A percentile compares a stretch with the other conserved stretches of the same genome.
These are phyloP conservation scores for Candida maris DNA, from an alignment of 805 yeast genomes.

Conservation along the genomic window DNA sequence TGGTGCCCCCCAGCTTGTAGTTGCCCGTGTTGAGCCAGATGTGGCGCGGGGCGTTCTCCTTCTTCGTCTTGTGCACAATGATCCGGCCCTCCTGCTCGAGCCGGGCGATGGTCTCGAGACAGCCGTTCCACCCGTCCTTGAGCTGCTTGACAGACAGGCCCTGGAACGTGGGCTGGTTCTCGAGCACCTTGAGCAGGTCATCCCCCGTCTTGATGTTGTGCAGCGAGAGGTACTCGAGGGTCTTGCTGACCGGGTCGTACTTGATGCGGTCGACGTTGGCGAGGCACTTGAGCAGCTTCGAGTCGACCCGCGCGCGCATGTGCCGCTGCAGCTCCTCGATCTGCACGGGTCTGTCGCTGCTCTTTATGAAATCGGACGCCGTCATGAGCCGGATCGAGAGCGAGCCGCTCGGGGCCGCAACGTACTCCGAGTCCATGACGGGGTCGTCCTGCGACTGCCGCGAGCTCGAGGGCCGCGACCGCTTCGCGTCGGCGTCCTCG, in stretches of 20 bases:
- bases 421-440: constrained; percentile 7
- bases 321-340: constrained; percentile 64
- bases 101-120: constrained; percentile 71
- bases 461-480: constrained; percentile 9
- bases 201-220: constrained; percentile 82
- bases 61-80: constrained; percentile 82
- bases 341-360: constrained; percentile 64
- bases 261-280: constrained; percentile 74
- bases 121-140: constrained; percentile 93
- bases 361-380: constrained; percentile 86
- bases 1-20: constrained; percentile 43
- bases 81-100: constrained; percentile 75
- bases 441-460: constrained; percentile 1
- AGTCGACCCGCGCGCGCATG: constrained; percentile 56
- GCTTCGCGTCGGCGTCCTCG: constrained; percentile 13
- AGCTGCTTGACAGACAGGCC: constrained; percentile 76
- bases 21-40: constrained; percentile 85
- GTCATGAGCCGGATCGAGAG: constrained; percentile 82
- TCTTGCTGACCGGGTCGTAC: constrained; percentile 55
- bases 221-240: constrained; percentile 83
- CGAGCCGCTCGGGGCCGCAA: constrained; percentile 16
- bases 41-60: constrained; percentile 88
- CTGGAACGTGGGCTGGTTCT: constrained; percentile 80
- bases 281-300: constrained; percentile 65
- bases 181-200: constrained; percentile 68